Conservation (phyloP, 108 stramenopile genomes). For the Pseudonitzschia multiseries region DNA sequence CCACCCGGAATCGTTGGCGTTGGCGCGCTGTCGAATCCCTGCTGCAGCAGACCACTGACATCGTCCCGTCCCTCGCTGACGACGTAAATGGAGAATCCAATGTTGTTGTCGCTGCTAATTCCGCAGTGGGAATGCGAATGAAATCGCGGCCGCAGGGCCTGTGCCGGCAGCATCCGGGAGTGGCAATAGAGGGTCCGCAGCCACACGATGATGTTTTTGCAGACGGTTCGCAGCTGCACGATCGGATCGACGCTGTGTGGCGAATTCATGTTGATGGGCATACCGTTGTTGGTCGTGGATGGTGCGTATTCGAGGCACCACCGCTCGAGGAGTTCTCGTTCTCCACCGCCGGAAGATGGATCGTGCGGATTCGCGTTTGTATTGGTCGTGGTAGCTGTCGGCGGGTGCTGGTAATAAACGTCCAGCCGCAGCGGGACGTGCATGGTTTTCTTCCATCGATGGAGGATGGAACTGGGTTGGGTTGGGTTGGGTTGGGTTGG, state of each 20-base stretch:
- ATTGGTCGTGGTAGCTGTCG: neutral
- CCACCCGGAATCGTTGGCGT: neutral
- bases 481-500: neutral
- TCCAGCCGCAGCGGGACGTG: constrained; percentile 83
- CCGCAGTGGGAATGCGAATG: neutral
- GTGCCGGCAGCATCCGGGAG: constrained; percentile 70
- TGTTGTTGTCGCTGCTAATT: constrained; percentile 3
- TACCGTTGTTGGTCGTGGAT: neutral
- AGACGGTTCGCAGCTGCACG: constrained; percentile 70
- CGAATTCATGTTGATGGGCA: neutral
- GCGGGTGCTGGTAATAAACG: constrained; percentile 73
- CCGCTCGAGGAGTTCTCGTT: constrained; percentile 74
- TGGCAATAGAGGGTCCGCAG: constrained; percentile 64
- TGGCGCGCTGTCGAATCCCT: constrained; percentile 44
- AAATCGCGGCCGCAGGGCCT: constrained; percentile 27
- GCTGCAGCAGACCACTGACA: constrained; percentile 29
- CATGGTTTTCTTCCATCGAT: constrained; percentile 50
- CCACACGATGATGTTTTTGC: constrained; percentile 72
- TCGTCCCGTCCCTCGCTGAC: constrained; percentile 46
- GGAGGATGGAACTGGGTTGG: constrained; percentile 40
- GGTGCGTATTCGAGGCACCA: constrained; percentile 82
- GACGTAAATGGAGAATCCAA: constrained; percentile 65
- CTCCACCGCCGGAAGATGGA: neutral
- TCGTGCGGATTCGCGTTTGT: constrained; percentile 1
- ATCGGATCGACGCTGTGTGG: constrained; percentile 41